A percentile compares a stretch with the other conserved stretches of the same genome.
Evolutionary conservation across 768 basidiomycete genomes (phyloP).

Genomic region (Tulasnella sp.): DNA sequence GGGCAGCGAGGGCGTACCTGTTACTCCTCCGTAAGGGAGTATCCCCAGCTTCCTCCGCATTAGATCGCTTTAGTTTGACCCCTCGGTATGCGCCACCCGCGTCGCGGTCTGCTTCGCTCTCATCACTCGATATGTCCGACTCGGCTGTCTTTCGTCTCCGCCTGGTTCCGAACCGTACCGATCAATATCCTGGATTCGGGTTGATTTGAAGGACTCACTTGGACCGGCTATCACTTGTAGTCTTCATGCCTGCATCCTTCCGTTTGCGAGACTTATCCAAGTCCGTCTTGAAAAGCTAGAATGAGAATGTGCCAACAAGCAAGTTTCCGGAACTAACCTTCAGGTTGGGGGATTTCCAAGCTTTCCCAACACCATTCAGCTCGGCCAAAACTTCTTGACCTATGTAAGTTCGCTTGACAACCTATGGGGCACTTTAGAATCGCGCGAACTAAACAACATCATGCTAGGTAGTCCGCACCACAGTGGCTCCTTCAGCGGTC

Average conservation of each 20-base stretch:
- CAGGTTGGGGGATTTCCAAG: conserved; percentile 8
- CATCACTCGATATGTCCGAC: background rate
- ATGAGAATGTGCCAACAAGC: background rate
- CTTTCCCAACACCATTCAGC: conserved; percentile 44
- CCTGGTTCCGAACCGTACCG: background rate
- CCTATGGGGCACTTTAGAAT: conserved; percentile 35
- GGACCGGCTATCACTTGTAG: background rate
- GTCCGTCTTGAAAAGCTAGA: background rate
- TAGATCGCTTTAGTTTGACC: background rate
- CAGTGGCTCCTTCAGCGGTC: conserved; percentile 53
- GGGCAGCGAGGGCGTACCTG: background rate
- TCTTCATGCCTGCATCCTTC: background rate
- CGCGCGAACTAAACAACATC: background rate
- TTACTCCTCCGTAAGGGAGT: background rate
- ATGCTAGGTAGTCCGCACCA: conserved; percentile 36
- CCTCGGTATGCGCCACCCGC: background rate
- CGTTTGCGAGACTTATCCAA: conserved; percentile 8
- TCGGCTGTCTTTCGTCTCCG: background rate
- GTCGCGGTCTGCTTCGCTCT: background rate
- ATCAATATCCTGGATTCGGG: background rate
- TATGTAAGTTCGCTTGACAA: conserved; percentile 53
- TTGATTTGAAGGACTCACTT: background rate
- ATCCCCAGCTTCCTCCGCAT: background rate
- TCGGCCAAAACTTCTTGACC: conserved; percentile 49
- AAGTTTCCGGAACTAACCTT: background rate